phyloP scores from a whole-genome alignment of 2,329 filamentous ascomycete species.

The Fusarium sp. region DNA sequence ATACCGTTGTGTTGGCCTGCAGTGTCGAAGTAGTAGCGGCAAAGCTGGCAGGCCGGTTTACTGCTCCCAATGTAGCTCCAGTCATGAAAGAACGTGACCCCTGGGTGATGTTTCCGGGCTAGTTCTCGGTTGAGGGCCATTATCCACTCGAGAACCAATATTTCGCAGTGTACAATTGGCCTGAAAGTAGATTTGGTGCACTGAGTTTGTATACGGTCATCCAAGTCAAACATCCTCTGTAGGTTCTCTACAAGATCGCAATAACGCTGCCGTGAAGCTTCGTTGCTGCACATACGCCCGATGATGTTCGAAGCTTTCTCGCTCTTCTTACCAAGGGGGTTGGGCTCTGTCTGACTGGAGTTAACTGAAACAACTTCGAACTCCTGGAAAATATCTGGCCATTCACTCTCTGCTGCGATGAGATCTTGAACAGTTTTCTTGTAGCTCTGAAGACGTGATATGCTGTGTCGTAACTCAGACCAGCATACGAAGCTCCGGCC shows the following conservation, averaged over 20 bases:
- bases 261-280: background rate
- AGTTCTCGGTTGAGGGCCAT: constrained; percentile 10
- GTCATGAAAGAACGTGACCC: constrained; percentile 41
- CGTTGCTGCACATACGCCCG: constrained; percentile 26
- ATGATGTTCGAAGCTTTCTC: constrained; percentile 34
- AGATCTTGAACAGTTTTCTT: constrained; percentile 24
- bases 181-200: constrained; percentile 21
- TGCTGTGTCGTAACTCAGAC: constrained; percentile 43
- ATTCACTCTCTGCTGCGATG: constrained; percentile 29
- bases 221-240: constrained; percentile 33
- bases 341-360: constrained; percentile 33
- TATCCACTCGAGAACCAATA: constrained; percentile 43
- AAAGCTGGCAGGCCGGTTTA: constrained; percentile 52
- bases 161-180: constrained; percentile 49
- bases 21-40: constrained; percentile 47
- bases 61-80: constrained; percentile 51
- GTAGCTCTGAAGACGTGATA: constrained; percentile 41
- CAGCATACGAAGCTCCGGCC: constrained; percentile 34
- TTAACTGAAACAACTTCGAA: constrained; percentile 39
- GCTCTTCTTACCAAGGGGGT: constrained; percentile 30
- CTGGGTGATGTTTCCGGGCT: background rate
- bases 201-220: constrained; percentile 32
- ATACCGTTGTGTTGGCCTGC: constrained; percentile 31
- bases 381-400: constrained; percentile 45
- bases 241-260: constrained; percentile 23